Conservation (phyloP, 2,329 filamentous ascomycete species). For the Sporothrix mexicana region DNA sequence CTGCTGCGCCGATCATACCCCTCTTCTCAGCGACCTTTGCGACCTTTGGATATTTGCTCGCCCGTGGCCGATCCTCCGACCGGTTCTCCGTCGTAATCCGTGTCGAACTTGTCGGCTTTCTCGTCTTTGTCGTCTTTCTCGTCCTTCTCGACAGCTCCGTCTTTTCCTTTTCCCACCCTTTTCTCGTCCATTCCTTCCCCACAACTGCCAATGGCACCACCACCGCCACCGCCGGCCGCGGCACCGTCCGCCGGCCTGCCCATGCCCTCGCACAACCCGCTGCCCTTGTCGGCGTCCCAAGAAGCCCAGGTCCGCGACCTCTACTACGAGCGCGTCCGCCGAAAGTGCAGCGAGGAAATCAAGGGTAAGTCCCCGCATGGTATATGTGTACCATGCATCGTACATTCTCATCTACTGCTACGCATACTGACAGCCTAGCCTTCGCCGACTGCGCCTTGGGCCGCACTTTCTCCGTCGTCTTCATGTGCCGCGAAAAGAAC, state of each 20-base stretch:
- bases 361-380: too few relatives aligned
- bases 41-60: background rate
- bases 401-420: background rate
- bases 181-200: background rate
- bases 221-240: constrained; percentile 24
- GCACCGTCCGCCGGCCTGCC: constrained; percentile 41
- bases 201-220: constrained; percentile 32
- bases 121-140: constrained; percentile 33
- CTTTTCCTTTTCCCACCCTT: background rate
- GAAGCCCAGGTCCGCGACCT: constrained; percentile 82
- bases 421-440: constrained; percentile 57
- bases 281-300: constrained; percentile 81
- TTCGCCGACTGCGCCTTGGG: constrained; percentile 90
- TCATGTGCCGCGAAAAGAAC: constrained; percentile 80
- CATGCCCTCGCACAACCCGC: constrained; percentile 73
- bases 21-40: background rate
- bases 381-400: too few relatives aligned
- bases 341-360: constrained; percentile 76
- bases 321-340: constrained; percentile 79
- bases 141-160: background rate
- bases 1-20: background rate
- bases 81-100: constrained; percentile 35
- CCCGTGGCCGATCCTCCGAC: constrained; percentile 42
- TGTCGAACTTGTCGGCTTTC: constrained; percentile 28
- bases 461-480: constrained; percentile 86